A percentile compares a stretch with the other conserved stretches of the same genome.
Evolutionary conservation across 148 eudicot species (phyloP).

Genomic region (Vaccinium myrtillus): DNA sequence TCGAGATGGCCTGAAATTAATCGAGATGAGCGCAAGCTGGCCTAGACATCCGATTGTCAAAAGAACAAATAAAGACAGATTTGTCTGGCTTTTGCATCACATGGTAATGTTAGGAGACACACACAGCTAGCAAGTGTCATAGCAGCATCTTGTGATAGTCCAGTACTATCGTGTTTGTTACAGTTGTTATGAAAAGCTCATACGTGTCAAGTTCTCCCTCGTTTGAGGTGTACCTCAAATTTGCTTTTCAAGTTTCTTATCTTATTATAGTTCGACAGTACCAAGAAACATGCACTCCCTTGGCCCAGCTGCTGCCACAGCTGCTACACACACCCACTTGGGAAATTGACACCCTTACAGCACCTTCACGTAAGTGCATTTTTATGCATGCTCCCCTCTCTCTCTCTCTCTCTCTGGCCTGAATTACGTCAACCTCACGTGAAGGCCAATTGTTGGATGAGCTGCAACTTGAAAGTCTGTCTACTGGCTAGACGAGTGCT

Average conservation of each 20-base stretch:
- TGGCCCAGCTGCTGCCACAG: neutral
- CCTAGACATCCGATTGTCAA: no score
- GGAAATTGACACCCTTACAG: neutral
- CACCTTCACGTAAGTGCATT: neutral
- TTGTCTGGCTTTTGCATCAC: neutral
- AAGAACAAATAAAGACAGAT: neutral
- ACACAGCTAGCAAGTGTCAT: neutral
- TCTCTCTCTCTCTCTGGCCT: neutral
- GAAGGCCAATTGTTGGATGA: neutral
- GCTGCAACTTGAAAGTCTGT: neutral
- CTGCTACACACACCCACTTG: neutral
- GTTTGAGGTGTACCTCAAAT: neutral
- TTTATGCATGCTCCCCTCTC: neutral
- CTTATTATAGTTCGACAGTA: neutral
- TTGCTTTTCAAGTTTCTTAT: neutral
- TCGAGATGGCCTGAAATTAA: no score
- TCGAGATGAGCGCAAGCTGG: no score
- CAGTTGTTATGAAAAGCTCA: neutral
- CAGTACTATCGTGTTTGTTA: neutral
- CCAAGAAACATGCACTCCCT: neutral
- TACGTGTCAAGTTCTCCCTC: neutral
- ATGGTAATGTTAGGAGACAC: neutral
- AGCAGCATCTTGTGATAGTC: neutral
- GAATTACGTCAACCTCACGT: neutral
- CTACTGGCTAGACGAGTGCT: neutral